Evolutionary conservation across 495 filamentous ascomycete species (phyloP), one percentile per base, ranked within the genome.

Genomic region (Penicilliopsis zonata): DNA sequence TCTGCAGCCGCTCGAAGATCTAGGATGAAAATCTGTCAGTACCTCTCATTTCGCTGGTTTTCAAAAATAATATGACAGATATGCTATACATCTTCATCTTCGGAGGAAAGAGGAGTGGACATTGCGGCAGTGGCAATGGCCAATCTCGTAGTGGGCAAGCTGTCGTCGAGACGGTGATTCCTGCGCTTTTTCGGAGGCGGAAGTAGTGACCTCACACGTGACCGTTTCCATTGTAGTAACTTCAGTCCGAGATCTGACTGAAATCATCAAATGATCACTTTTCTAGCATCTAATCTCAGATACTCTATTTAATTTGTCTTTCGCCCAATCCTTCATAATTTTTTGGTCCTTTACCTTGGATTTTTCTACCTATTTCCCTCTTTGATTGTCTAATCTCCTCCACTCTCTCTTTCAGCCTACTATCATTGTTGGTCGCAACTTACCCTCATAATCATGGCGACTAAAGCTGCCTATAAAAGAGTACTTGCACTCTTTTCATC

Each of bases 401-500:
- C 4, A 5, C 10, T 12, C 4, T 27, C 25, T 27, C 4, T n/a
- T 9, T 4, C 4, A n/a, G 5, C 10, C 25, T 13, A 5, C n/a
- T 4, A n/a, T 12, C 10, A 3, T 27, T 4, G 4, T 27, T 27
- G 10, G 4, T 13, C n/a, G n/a, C 3, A 27, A 27, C n/a, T 4
- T 27, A 17, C n/a, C 29, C 18, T 4, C 29, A 31, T 31, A 38
- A 50, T 36, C 24, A 92, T 88, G 85, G 83, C 85, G 24, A 86
- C 78, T 37, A 74, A 77, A 47, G 80, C 81, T 33, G 85, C 85
- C 18, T 82, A 79, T 53, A 92, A 84, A 57, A 73, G 85, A 46
- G 82, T 88, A 66, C 40, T n/a, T n/a, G n/a, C n/a, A n/a, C n/a
- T n/a, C n/a, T n/a, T n/a, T n/a, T n/a, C n/a, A n/a, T n/a, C n/a